phyloP scores from a whole-genome alignment of 441 rosid species.

The Omphalea diandra region DNA sequence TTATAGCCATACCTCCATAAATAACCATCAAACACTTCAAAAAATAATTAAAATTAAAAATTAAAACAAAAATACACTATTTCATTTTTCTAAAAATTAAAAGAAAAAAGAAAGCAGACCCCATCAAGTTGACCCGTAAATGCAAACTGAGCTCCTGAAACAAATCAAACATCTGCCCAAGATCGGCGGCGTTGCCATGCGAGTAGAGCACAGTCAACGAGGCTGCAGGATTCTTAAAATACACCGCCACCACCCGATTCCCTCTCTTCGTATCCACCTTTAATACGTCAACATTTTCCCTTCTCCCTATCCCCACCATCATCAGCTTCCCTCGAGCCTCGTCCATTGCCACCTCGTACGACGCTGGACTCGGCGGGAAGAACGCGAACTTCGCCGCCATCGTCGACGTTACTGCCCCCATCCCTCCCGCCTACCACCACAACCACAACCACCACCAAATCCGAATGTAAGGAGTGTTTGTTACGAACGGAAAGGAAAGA shows the following conservation, averaged over 20 bases:
- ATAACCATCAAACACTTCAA: neutral
- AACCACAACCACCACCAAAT: neutral
- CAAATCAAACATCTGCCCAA: conserved; percentile 86
- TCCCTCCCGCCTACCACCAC: conserved; percentile 7
- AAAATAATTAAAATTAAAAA: conserved; percentile 3
- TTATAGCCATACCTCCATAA: conserved; percentile 81
- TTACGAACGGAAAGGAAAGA: neutral
- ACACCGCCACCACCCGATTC: conserved; percentile 74
- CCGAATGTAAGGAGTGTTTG: neutral
- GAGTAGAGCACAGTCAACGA: conserved; percentile 74
- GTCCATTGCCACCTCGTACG: conserved; percentile 58
- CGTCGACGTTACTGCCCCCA: conserved; percentile 87
- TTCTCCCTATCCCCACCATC: conserved; percentile 52
- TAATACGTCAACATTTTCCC: conserved; percentile 66
- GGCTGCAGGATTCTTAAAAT: conserved; percentile 69
- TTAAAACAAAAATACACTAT: neutral
- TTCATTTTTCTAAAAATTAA: neutral
- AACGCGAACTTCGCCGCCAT: conserved; percentile 95
- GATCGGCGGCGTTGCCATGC: conserved; percentile 96
- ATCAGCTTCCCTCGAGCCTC: conserved; percentile 51
- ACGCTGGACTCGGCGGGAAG: conserved; percentile 88
- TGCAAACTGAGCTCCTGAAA: conserved; percentile 75
- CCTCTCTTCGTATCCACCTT: conserved; percentile 74
- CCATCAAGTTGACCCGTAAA: conserved; percentile 87
- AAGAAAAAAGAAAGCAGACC: conserved; percentile 35